phyloP scores from a whole-genome alignment of 2,329 filamentous ascomycete genomes.

The Endothia cerciana region DNA sequence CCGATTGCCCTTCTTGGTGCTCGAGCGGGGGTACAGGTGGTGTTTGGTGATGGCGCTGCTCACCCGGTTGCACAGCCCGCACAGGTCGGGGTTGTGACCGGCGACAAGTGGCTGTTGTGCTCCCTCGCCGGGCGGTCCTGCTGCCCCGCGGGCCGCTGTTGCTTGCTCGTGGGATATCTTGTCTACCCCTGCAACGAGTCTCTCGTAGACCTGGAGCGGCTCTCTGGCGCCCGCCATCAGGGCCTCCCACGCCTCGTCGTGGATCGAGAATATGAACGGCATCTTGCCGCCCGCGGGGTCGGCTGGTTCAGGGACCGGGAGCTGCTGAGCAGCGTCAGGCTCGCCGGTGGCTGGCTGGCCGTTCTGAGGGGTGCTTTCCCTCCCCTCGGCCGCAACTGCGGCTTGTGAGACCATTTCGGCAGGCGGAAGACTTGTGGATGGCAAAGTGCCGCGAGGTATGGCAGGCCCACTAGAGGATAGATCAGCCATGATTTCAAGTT shows the following conservation, averaged over 20 bases:
- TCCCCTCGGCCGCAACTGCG: not conserved
- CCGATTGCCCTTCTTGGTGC: not conserved
- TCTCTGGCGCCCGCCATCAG: not conserved
- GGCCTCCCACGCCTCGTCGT: not conserved
- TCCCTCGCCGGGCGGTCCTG: not conserved
- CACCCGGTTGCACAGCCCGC: constrained; percentile 1
- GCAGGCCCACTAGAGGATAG: not conserved
- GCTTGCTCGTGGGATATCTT: not conserved
- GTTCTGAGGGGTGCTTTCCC: not conserved
- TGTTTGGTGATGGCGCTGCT: not conserved
- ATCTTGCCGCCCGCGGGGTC: not conserved
- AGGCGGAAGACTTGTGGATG: not conserved
- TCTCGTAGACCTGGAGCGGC: not conserved
- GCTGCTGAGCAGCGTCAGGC: not conserved
- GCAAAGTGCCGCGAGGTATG: not conserved
- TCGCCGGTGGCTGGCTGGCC: not conserved
- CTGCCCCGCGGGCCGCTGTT: not conserved
- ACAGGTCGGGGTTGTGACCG: not conserved
- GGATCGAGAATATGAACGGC: not conserved
- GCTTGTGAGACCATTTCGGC: not conserved
- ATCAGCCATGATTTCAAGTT: not conserved
- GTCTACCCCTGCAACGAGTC: not conserved
- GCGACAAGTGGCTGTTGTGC: not conserved
- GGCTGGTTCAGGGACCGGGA: not conserved
- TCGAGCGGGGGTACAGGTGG: not conserved